phyloP scores from a whole-genome alignment of 495 filamentous ascomycete species.

The Xanthoparmelia taractica region DNA sequence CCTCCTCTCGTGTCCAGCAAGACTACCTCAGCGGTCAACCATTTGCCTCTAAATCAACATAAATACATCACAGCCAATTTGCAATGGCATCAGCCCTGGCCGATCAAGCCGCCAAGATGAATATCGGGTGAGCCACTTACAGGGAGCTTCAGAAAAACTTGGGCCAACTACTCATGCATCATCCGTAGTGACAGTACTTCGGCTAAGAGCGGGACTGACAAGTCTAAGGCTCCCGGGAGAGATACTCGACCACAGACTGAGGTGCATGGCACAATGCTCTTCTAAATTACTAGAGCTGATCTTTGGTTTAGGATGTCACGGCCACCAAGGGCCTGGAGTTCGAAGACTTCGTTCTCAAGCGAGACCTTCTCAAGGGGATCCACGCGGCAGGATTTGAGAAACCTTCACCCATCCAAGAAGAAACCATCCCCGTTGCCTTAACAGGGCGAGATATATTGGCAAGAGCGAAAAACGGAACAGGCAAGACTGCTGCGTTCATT shows the following conservation, averaged over 20 bases:
- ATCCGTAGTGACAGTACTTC: slow-evolving; percentile 42
- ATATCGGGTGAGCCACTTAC: slow-evolving; percentile 52
- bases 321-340: slow-evolving; percentile 95
- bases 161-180: background rate
- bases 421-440: slow-evolving; percentile 91
- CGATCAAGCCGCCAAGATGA: slow-evolving; percentile 63
- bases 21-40: background rate
- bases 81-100: slow-evolving; percentile 54
- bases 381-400: slow-evolving; percentile 99
- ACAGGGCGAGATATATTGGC: slow-evolving; percentile 93
- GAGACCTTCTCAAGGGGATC: slow-evolving; percentile 95
- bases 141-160: background rate
- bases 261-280: slow-evolving; percentile 43
- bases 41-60: background rate
- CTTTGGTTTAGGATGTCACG: slow-evolving; percentile 71
- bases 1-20: background rate
- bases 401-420: slow-evolving; percentile 98
- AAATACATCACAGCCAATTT: slow-evolving; percentile 5
- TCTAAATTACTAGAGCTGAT: slow-evolving; percentile 25
- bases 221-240: slow-evolving; percentile 68
- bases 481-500: slow-evolving; percentile 96
- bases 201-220: slow-evolving; percentile 69
- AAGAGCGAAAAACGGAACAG: slow-evolving; percentile 95
- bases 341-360: slow-evolving; percentile 90
- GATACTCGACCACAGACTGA: slow-evolving; percentile 90